Evolutionary conservation across 1,139 yeast genomes (phyloP).

Genomic region (Meyerozyma athensensis): DNA sequence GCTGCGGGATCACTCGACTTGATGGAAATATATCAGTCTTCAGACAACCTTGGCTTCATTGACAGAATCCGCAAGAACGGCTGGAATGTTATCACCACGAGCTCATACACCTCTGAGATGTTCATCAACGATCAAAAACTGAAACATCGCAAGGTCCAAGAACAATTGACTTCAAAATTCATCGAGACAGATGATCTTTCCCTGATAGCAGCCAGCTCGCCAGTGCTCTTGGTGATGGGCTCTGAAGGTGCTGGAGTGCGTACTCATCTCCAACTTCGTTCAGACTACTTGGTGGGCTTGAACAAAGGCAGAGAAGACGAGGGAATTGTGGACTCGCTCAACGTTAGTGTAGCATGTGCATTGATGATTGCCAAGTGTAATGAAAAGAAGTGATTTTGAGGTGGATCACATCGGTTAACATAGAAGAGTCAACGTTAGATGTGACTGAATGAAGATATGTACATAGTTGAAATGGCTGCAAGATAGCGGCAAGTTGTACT

Average conservation of each 20-base stretch:
- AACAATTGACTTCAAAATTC: conserved; percentile 24
- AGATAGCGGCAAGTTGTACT: too few species aligned
- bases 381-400: too few species aligned
- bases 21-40: conserved; percentile 54
- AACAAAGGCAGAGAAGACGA: conserved; percentile 28
- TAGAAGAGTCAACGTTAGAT: too few species aligned
- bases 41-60: conserved; percentile 59
- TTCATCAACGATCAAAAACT: conserved; percentile 18
- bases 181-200: conserved; percentile 41
- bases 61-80: conserved; percentile 51
- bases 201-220: conserved; percentile 41
- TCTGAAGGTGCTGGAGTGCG: conserved; percentile 84
- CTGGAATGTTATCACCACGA: conserved; percentile 74
- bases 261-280: conserved; percentile 53
- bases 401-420: too few species aligned
- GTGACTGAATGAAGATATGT: too few species aligned
- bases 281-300: conserved; percentile 63
- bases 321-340: conserved; percentile 66
- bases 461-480: too few species aligned
- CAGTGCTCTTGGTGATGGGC: conserved; percentile 72
- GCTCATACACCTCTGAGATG: conserved; percentile 27
- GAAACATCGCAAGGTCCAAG: conserved; percentile 17
- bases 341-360: conserved; percentile 88
- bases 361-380: conserved; percentile 48
- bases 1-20: conserved; percentile 87